A percentile compares a stretch with the other conserved stretches of the same genome.
Conservation (phyloP, 2,329 filamentous ascomycete genomes). For the Sporothrix brasiliensis region DNA sequence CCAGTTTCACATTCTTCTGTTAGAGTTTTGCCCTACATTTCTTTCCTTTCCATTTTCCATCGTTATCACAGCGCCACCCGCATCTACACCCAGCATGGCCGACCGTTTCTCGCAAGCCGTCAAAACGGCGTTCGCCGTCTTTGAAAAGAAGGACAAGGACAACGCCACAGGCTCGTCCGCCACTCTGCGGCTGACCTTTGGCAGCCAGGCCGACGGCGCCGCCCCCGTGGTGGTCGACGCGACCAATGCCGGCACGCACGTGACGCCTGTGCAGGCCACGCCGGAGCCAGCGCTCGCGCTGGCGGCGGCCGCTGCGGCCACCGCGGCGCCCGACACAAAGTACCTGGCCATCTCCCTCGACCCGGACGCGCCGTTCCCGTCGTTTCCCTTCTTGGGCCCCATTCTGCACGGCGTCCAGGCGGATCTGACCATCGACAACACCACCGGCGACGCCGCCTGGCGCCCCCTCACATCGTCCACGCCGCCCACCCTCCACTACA, state of each 20-base stretch:
- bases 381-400: conserved; percentile 48
- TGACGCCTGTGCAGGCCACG: conserved; percentile 23
- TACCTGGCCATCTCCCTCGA: conserved; percentile 51
- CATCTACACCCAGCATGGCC: background rate
- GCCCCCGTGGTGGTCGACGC: conserved; percentile 1
- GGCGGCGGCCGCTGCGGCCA: background rate
- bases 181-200: conserved; percentile 26
- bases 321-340: background rate
- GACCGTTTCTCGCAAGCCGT: conserved; percentile 20
- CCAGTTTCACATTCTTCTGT: no score
- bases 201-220: background rate
- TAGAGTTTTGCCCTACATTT: no score
- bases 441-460: conserved; percentile 21
- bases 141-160: background rate
- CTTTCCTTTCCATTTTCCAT: no score
- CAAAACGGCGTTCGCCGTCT: background rate
- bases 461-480: conserved; percentile 17
- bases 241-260: background rate
- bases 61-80: background rate
- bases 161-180: background rate
- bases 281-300: background rate
- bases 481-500: conserved; percentile 26
- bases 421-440: conserved; percentile 40
- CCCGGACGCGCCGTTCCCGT: conserved; percentile 52
- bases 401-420: conserved; percentile 54